These are phyloP conservation scores for Cladosporium halotolerans DNA, from an alignment of 2,329 filamentous ascomycete genomes.

Conservation along the genomic window DNA sequence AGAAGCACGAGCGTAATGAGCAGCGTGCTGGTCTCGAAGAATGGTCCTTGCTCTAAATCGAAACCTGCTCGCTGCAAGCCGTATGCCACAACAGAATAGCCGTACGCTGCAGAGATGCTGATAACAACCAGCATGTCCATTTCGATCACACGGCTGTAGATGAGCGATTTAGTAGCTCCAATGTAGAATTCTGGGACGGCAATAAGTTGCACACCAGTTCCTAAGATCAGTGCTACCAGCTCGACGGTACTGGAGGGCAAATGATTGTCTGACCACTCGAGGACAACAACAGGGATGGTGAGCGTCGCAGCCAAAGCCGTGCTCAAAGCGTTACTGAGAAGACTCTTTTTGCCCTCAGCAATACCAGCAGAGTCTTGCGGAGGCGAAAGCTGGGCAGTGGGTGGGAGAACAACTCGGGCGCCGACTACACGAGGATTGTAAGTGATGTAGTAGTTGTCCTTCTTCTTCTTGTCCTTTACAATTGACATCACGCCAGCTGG, in stretches of 20 bases:
- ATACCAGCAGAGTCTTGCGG: too few species aligned
- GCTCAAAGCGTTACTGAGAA: too few species aligned
- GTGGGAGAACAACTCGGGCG: too few species aligned
- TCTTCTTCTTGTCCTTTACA: too few species aligned
- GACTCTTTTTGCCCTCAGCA: too few species aligned
- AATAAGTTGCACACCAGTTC: constrained; percentile 58
- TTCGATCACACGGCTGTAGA: constrained; percentile 55
- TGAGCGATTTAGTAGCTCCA: constrained; percentile 55
- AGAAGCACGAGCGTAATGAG: constrained; percentile 48
- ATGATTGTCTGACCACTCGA: constrained; percentile 62
- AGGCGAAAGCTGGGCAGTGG: too few species aligned
- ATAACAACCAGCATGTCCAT: constrained; percentile 64
- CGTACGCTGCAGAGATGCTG: constrained; percentile 60
- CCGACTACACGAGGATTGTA: too few species aligned
- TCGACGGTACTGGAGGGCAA: constrained; percentile 38
- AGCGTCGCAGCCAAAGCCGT: too few species aligned
- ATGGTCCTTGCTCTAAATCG: constrained; percentile 27
- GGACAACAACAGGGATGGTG: constrained; percentile 48
- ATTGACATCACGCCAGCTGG: too few species aligned
- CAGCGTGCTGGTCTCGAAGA: constrained; percentile 52
- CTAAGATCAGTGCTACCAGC: constrained; percentile 45
- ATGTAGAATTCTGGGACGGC: constrained; percentile 61
- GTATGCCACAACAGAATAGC: constrained; percentile 49
- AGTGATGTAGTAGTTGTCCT: too few species aligned
- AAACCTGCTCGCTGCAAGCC: neutral